Evolutionary conservation across 495 filamentous ascomycete genomes (phyloP).

Genomic region (Annulohypoxylon moriforme): DNA sequence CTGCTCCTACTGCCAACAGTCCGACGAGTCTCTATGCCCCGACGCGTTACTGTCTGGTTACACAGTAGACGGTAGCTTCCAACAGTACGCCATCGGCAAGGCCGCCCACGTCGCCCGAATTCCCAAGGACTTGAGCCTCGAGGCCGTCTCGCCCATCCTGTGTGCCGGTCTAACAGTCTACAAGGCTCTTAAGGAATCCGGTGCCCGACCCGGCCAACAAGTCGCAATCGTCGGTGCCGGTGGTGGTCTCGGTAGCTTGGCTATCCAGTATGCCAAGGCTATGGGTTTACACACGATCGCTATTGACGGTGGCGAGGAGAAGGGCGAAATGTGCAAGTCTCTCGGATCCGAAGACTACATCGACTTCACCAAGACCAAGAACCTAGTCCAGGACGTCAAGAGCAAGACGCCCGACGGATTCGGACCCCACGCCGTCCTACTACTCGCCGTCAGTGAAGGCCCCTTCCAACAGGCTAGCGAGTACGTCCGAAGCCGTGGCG

Average conservation of each 20-base stretch:
- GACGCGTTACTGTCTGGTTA: constrained; percentile 82
- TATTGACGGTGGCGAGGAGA: constrained; percentile 84
- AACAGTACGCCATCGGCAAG: constrained; percentile 90
- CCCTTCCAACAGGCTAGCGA: constrained; percentile 91
- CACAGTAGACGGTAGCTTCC: constrained; percentile 92
- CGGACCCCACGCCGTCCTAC: constrained; percentile 87
- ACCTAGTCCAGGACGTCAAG: constrained; percentile 87
- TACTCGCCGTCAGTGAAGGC: constrained; percentile 86
- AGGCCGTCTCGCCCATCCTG: constrained; percentile 82
- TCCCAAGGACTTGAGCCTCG: constrained; percentile 78
- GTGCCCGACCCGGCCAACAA: constrained; percentile 75
- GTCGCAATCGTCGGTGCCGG: constrained; percentile 91
- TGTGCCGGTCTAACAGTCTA: constrained; percentile 94
- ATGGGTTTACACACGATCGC: constrained; percentile 85
- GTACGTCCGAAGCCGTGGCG: constrained; percentile 83
- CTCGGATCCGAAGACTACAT: constrained; percentile 79
- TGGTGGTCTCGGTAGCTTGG: constrained; percentile 85
- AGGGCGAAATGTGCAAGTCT: constrained; percentile 71
- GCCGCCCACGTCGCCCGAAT: constrained; percentile 83
- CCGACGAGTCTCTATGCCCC: constrained; percentile 77
- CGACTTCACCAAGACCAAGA: constrained; percentile 77
- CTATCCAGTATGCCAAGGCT: constrained; percentile 86
- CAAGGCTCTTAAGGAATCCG: constrained; percentile 89
- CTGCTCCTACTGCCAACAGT: constrained; percentile 78
- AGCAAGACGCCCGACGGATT: constrained; percentile 78